Percentiles rank a stretch among this genome's conserved stretches.
Conservation (phyloP, 2,329 filamentous ascomycete genomes). For the Alternaria consortialis region DNA sequence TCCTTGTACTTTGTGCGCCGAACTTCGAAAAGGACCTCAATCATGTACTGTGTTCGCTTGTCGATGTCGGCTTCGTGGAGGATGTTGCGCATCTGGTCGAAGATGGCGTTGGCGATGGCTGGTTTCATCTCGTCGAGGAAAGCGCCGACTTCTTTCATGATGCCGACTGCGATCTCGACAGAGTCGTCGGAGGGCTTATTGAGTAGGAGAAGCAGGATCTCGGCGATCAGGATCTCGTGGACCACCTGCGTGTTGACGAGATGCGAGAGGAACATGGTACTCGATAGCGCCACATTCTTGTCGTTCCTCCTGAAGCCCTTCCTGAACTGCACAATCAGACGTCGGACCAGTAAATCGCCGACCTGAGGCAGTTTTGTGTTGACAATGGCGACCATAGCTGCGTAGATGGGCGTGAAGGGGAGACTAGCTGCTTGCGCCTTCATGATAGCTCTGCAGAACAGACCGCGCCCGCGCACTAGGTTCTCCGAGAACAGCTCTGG, state of each 20-base stretch:
- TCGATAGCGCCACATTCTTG: slow-evolving; percentile 92
- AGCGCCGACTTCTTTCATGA: slow-evolving; percentile 92
- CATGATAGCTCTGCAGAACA: slow-evolving; percentile 97
- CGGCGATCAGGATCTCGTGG: slow-evolving; percentile 90
- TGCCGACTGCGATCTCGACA: slow-evolving; percentile 94
- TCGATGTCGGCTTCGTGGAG: slow-evolving; percentile 97
- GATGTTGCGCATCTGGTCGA: slow-evolving; percentile 94
- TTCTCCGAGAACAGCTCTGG: slow-evolving; percentile 97
- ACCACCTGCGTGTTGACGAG: slow-evolving; percentile 96
- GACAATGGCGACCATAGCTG: slow-evolving; percentile 93
- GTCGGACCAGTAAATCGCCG: slow-evolving; percentile 85
- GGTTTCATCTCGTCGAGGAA: slow-evolving; percentile 96
- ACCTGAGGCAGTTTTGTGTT: slow-evolving; percentile 97
- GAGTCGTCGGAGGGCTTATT: slow-evolving; percentile 97
- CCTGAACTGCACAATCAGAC: slow-evolving; percentile 89
- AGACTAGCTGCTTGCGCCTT: slow-evolving; percentile 96
- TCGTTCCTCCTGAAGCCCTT: slow-evolving; percentile 97
- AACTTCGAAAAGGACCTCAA: slow-evolving; percentile 96
- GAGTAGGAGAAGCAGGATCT: slow-evolving; percentile 89
- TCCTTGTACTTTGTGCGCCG: slow-evolving; percentile 97
- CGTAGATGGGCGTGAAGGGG: slow-evolving; percentile 95
- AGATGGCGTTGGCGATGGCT: slow-evolving; percentile 86
- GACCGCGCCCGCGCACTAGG: slow-evolving; percentile 84
- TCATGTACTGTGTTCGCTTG: slow-evolving; percentile 99
- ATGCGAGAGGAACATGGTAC: slow-evolving; percentile 94